Evolutionary conservation across 768 basidiomycete species (phyloP), one percentile per base, ranked within the genome.

Genomic region (Lactarius psammicola): DNA sequence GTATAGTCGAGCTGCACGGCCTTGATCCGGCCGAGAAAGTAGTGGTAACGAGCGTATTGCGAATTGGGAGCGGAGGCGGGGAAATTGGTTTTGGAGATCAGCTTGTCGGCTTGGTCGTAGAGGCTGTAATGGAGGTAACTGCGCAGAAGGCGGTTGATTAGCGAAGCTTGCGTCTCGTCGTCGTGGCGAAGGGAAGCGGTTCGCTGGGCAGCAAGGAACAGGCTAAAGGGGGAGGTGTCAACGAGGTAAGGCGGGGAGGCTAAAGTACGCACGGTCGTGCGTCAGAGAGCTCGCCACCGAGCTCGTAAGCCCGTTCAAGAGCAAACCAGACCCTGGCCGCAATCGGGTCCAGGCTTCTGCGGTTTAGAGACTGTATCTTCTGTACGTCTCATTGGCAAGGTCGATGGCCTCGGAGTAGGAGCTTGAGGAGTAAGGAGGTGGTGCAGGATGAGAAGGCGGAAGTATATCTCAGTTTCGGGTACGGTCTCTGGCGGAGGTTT

Each of bases 31-130:
- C 95, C 95, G 36, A 95, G 82, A 77, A 90, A 97, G 76, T 95
- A 98, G 72, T 95, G 89, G 77, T 96, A 96, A 59, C 96, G 85
- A 18, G 95, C 93, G 66, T 88, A 85, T 73, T 98, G 96, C 8
- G 92, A 83, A 75, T 94, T 97, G 54, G 86, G 84, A n/a, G 94
- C 94, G 6, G 89, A 89, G 30, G 83, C 74, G 3, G 95, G 94
- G 83, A 98, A 99, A 2, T 86, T 87, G 6, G 94, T 92, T 77
- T 97, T 97, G 5, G 92, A 90, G 34, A 98, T 87, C 40, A 98
- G 86, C 75, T 95, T 95, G 82, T 98, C 95, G 30, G 97, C 97
- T 77, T 97, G 96, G 75, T 94, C 92, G 75, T 94, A 96, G 9
- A 97, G 82, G 72, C 85, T 92, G 73, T 92, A 90, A 59, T 88